Evolutionary conservation across 202 grass and related monocot species (phyloP), one percentile per base, ranked within the genome.

Genomic region (Bolboschoenoplectus hybrid): DNA sequence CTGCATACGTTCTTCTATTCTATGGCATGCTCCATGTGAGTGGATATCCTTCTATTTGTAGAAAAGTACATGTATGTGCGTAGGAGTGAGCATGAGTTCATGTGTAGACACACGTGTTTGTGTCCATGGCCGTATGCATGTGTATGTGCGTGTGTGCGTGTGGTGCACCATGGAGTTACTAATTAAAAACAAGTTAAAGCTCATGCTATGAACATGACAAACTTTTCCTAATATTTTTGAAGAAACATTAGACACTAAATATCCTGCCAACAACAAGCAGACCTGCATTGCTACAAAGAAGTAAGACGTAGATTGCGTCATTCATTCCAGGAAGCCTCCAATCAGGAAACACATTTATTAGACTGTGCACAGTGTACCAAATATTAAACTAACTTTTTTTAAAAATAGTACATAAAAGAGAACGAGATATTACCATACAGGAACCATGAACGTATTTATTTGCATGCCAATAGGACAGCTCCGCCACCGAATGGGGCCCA

Each of bases 401-500:
- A 45, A 7, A 44, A 64, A 4, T 49, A 35, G 14, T 43, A 26
- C 2, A 74, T 63, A 57, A n/a, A 14, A 52, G 44, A 67, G 19
- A 60, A 83, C 12, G 71, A 86, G 5, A 82, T 53, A 85, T 85
- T 94, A 98, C 96, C 96, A 94, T 94, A 78, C 88, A 94, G 63
- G 90, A 90, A 89, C 93, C 96, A 35, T 95, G 90, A 67, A 98
- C 89, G 79, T 98, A 95, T 68, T 89, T 98, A 87, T 85, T 95
- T 19, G 95, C 89, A 92, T 90, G 91, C 93, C 91, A 98, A 86
- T 98, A 98, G 47, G 86, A 98, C 89, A 98, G 91, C 84, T 98
- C 96, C 13, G 96, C 93, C 80, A 95, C 58, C 65, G 96, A 95
- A 87, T 98, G 93, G 38, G 96, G 90, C 39, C 96, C 96, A 63